These are phyloP conservation scores for Yamadazyma jaroonii DNA, from an alignment of 1,139 yeast genomes.

Conservation along the genomic window DNA sequence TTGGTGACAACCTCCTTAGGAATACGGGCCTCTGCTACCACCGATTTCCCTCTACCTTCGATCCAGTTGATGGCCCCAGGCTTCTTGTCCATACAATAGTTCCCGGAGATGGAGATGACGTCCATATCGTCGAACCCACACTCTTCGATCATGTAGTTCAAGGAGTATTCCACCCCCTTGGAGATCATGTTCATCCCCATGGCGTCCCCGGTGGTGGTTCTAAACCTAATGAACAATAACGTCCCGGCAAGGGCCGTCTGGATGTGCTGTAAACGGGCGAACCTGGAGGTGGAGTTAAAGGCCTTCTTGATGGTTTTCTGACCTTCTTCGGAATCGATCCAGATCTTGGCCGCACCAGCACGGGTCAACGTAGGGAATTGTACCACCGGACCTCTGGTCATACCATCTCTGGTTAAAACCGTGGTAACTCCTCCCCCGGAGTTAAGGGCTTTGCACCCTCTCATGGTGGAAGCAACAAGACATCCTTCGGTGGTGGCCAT, in stretches of 20 bases:
- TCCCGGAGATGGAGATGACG: conserved; percentile 90
- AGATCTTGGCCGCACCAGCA: conserved; percentile 92
- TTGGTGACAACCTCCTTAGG: conserved; percentile 77
- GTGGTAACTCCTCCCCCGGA: conserved; percentile 96
- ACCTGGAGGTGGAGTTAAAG: conserved; percentile 93
- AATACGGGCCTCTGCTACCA: conserved; percentile 94
- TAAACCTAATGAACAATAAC: conserved; percentile 80
- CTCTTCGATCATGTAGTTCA: conserved; percentile 80
- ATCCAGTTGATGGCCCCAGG: conserved; percentile 99
- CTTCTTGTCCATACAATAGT: conserved; percentile 95
- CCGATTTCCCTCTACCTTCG: conserved; percentile 97
- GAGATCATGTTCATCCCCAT: conserved; percentile 99
- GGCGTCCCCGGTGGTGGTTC: conserved; percentile 98
- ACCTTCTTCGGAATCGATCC: conserved; percentile 97
- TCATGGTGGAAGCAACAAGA: conserved; percentile 95
- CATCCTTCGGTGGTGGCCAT: conserved; percentile 99
- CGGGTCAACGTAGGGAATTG: conserved; percentile 75
- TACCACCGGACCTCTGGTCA: conserved; percentile 99
- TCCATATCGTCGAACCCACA: conserved; percentile 95
- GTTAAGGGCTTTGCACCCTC: conserved; percentile 98
- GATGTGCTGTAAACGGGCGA: conserved; percentile 88
- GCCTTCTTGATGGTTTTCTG: conserved; percentile 79
- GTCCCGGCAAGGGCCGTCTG: conserved; percentile 97
- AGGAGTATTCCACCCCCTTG: conserved; percentile 89
- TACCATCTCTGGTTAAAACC: conserved; percentile 92